These are phyloP conservation scores for Lasiosphaeria hispida DNA, from an alignment of 495 filamentous ascomycete genomes.

Conservation along the genomic window DNA sequence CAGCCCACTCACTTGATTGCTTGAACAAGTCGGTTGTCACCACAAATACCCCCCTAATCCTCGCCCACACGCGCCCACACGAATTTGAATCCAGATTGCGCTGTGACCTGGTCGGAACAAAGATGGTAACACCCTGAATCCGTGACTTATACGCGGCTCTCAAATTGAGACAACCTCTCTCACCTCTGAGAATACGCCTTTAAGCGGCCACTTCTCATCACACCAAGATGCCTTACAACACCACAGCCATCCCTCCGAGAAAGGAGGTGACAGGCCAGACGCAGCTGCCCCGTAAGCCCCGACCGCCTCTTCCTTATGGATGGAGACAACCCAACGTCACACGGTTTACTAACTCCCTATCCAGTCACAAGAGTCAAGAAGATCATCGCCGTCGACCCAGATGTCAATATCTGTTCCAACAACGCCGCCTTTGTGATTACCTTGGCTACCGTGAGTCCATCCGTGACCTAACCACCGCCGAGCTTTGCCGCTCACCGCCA, in stretches of 20 bases:
- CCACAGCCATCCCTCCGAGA: slow-evolving; percentile 69
- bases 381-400: slow-evolving; percentile 84
- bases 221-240: slow-evolving; percentile 80
- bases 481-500: background rate
- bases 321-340: no score
- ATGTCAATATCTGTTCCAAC: slow-evolving; percentile 79
- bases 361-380: slow-evolving; percentile 89
- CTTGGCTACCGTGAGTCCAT: slow-evolving; percentile 68
- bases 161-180: background rate
- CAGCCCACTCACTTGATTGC: background rate
- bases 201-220: background rate
- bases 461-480: background rate
- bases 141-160: background rate
- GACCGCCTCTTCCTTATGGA: background rate
- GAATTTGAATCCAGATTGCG: no score
- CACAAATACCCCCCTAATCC: background rate
- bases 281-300: slow-evolving; percentile 72
- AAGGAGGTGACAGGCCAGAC: slow-evolving; percentile 83
- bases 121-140: no score
- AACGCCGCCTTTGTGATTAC: slow-evolving; percentile 95
- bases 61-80: background rate
- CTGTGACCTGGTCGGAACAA: no score
- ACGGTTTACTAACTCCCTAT: slow-evolving; percentile 3
- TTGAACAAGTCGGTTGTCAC: no score
- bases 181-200: background rate